These are phyloP conservation scores for Candida morakotiae DNA, from an alignment of 805 yeast species.

Conservation along the genomic window DNA sequence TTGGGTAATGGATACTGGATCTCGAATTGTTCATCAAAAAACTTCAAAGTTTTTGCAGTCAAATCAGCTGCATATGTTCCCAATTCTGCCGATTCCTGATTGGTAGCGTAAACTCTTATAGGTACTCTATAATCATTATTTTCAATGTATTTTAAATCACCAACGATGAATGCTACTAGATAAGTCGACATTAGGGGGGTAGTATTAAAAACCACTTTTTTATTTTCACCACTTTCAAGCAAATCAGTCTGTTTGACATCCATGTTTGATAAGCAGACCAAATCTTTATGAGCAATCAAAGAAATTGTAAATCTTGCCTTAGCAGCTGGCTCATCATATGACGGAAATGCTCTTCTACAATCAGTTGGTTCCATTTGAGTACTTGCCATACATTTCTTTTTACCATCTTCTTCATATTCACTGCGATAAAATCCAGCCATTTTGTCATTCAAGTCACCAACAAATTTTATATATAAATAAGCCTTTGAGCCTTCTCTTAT, in stretches of 20 bases:
- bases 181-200: conserved; percentile 85
- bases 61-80: conserved; percentile 71
- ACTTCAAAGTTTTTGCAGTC: conserved; percentile 70
- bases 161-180: conserved; percentile 77
- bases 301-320: conserved; percentile 70
- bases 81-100: conserved; percentile 64
- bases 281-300: conserved; percentile 50
- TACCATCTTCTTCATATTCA: conserved; percentile 57
- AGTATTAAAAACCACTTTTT: conserved; percentile 61
- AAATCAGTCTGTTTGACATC: conserved; percentile 49
- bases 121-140: conserved; percentile 64
- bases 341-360: conserved; percentile 84
- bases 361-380: conserved; percentile 88
- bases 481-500: conserved; percentile 36
- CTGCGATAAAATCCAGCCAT: conserved; percentile 85
- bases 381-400: conserved; percentile 68
- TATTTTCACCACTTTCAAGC: conserved; percentile 38
- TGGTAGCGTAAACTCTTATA: conserved; percentile 72
- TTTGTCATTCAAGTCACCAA: conserved; percentile 66
- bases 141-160: conserved; percentile 74
- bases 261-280: conserved; percentile 69
- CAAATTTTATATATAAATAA: conserved; percentile 46
- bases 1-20: conserved; percentile 78
- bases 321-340: conserved; percentile 78
- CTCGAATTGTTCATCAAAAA: conserved; percentile 69